phyloP scores from a whole-genome alignment of 768 basidiomycete species.

The Glaciozyma martinii region DNA sequence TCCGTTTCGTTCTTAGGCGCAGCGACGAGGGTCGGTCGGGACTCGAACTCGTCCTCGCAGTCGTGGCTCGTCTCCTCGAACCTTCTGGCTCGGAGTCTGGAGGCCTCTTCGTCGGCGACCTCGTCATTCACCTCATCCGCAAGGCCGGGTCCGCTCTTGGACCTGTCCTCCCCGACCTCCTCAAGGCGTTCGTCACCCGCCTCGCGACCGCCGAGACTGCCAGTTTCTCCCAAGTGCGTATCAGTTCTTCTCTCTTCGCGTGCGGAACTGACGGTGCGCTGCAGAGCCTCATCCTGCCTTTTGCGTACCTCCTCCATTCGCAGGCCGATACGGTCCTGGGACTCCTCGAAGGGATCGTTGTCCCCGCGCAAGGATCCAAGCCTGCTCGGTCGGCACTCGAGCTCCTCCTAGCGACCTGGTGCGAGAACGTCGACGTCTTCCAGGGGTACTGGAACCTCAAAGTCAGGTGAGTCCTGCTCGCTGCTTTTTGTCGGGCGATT shows the following conservation, averaged over 20 bases:
- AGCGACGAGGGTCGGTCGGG: conserved; percentile 62
- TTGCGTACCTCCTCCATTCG: conserved; percentile 83
- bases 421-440: conserved; percentile 87
- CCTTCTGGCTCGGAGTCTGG: conserved; percentile 76
- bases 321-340: conserved; percentile 70
- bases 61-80: conserved; percentile 69
- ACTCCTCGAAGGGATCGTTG: conserved; percentile 60
- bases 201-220: conserved; percentile 81
- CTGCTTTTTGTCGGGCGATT: not conserved
- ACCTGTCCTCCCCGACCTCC: conserved; percentile 74
- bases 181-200: conserved; percentile 71
- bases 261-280: not conserved
- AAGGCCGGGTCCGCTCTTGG: conserved; percentile 69
- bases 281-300: conserved; percentile 81
- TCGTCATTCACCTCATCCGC: conserved; percentile 85
- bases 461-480: conserved; percentile 46
- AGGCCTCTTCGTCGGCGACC: conserved; percentile 84
- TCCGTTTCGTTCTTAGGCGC: conserved; percentile 35
- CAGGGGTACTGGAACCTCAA: conserved; percentile 85
- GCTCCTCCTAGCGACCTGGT: conserved; percentile 84
- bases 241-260: not conserved
- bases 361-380: conserved; percentile 31
- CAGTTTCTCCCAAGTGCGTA: conserved; percentile 71
- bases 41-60: conserved; percentile 59
- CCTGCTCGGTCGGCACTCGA: conserved; percentile 51